Base-by-base conservation (phyloP, 2,329 filamentous ascomycete genomes). In the Pyricularia grisea region DNA sequence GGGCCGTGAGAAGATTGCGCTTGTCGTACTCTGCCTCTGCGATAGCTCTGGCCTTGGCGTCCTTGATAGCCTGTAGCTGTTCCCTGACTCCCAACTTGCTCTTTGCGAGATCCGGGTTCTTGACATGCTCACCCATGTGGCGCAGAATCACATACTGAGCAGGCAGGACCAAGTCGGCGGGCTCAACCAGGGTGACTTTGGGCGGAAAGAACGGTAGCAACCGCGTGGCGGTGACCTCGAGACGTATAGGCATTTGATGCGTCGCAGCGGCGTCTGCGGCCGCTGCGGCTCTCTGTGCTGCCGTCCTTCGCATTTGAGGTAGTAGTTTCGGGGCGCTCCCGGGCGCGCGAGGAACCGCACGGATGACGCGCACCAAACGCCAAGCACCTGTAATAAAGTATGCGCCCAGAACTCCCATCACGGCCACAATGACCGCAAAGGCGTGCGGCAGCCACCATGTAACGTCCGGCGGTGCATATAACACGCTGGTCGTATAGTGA, bases 351-450 rank as follows among this genome's bases (percentile, higher is more conserved):
- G 84, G 85, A 20, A 90, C 77, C 17, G 88, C 81, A 33, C 83
- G 84, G 74, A 91, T 87, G 60, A 77, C 78, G 68, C 82, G 82
- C 72, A 92, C 83, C 66, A 92, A 81, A 68, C 83, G 82, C 30
- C 81, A 77, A 7, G 88, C 86, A 74, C 87, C 84, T 69, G 85
- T 75, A 63, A 90, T 76, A 72, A 91, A 85, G 71, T 85, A 85
- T 65, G 83, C 83, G 70, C 88, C 90, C 76, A 90, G 82, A 58
- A 79, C 80, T 68, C 81, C 85, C 80, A 91, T 88, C 69, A 86
- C 75, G 65, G 89, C 74, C 75, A 87, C 88, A 64, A 89, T 81
- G 61, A 83, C 81, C 60, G 81, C 84, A 73, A 88, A 90, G 11
- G 85, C 81, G 71, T 82, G 79, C 58, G 85, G 82, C 23, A 90